Evolutionary conservation across 768 basidiomycete species (phyloP).

Genomic region (Xerocomellus dryophilus): DNA sequence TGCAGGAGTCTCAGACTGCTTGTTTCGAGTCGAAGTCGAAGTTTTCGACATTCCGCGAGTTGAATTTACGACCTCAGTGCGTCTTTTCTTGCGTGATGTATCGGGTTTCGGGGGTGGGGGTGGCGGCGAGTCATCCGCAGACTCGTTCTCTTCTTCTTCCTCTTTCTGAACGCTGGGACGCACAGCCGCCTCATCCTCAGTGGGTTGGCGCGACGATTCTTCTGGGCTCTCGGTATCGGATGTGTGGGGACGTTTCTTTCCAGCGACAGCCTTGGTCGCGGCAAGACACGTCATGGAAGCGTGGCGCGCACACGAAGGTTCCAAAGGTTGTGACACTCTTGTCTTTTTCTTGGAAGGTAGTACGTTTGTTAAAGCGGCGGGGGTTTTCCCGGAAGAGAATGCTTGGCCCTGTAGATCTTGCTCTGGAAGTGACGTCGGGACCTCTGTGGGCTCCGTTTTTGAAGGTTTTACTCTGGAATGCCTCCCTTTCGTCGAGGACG

Average conservation of each 20-base stretch:
- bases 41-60: slow-evolving; percentile 21
- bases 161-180: slow-evolving; percentile 28
- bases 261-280: slow-evolving; percentile 6
- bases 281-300: slow-evolving; percentile 1
- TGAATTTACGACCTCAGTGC: slow-evolving; percentile 30
- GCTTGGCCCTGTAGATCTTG: slow-evolving; percentile 39
- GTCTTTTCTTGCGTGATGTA: slow-evolving; percentile 45
- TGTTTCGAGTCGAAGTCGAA: slow-evolving; percentile 28
- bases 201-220: slow-evolving; percentile 12
- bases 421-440: slow-evolving; percentile 62
- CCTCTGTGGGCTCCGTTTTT: slow-evolving; percentile 32
- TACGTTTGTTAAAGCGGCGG: neutral
- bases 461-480: slow-evolving; percentile 7
- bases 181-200: slow-evolving; percentile 29
- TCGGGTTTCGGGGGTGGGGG: slow-evolving; percentile 25
- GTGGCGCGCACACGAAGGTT: slow-evolving; percentile 4
- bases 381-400: slow-evolving; percentile 7
- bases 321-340: neutral
- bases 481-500: slow-evolving; percentile 12
- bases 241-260: slow-evolving; percentile 21
- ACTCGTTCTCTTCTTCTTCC: slow-evolving; percentile 41
- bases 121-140: slow-evolving; percentile 36
- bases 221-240: slow-evolving; percentile 29
- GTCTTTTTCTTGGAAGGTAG: slow-evolving; percentile 8
- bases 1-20: slow-evolving; percentile 26